Evolutionary conservation across 106 monocot species (phyloP).

Genomic region (Acorus calamus): DNA sequence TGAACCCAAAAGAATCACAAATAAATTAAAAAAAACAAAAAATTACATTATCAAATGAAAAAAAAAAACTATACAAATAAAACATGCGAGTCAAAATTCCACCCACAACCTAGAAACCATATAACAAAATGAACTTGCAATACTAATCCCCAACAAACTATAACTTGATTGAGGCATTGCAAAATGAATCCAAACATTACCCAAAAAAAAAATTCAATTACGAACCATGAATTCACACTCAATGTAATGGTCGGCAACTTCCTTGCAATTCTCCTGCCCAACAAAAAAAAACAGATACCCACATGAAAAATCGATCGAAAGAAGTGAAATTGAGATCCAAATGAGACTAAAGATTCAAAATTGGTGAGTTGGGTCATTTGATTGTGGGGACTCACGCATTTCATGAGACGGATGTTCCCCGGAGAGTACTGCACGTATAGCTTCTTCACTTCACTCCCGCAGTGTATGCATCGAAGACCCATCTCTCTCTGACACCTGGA

Average conservation of each 20-base stretch:
- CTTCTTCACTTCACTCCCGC: conserved; percentile 28
- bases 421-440: conserved; percentile 68
- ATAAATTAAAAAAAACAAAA: too few species aligned
- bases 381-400: conserved; percentile 41
- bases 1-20: too few species aligned
- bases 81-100: too few species aligned
- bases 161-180: neutral
- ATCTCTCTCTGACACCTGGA: neutral
- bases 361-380: too few species aligned
- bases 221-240: conserved; percentile 94
- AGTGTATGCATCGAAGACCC: conserved; percentile 38
- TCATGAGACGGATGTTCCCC: conserved; percentile 85
- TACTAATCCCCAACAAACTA: neutral
- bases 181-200: neutral
- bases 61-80: too few species aligned
- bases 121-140: too few species aligned
- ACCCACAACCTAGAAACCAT: too few species aligned
- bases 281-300: neutral
- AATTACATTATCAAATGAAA: too few species aligned
- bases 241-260: conserved; percentile 85
- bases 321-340: neutral
- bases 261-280: conserved; percentile 62
- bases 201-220: neutral
- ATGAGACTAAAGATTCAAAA: neutral
- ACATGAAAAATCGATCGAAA: neutral